These are phyloP conservation scores for Aureobasidium sp. DNA, from an alignment of 2,329 filamentous ascomycete species.

Conservation along the genomic window DNA sequence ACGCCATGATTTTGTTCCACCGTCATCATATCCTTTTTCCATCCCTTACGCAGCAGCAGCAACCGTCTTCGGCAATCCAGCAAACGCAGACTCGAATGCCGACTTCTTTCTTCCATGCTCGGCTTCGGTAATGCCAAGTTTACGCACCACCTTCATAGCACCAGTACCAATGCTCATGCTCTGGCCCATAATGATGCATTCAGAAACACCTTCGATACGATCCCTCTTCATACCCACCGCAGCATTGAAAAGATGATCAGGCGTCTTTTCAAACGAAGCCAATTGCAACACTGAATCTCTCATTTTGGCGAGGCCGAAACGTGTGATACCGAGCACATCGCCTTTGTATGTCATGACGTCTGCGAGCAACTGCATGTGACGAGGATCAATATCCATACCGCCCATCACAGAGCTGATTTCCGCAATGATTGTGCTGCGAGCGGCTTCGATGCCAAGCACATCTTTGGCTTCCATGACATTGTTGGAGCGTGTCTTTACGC, in stretches of 20 bases:
- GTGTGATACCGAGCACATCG: conserved; percentile 90
- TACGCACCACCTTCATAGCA: conserved; percentile 78
- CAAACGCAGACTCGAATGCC: conserved; percentile 14
- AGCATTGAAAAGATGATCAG: conserved; percentile 93
- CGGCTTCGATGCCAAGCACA: conserved; percentile 90
- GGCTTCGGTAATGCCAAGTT: conserved; percentile 56
- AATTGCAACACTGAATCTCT: conserved; percentile 87
- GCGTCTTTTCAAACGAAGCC: conserved; percentile 97
- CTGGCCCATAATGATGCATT: conserved; percentile 98
- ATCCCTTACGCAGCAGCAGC: neutral
- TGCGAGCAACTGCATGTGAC: conserved; percentile 93
- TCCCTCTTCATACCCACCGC: conserved; percentile 88
- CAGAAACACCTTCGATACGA: conserved; percentile 82
- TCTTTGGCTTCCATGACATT: conserved; percentile 82
- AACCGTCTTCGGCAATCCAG: neutral
- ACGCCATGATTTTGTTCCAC: too few species aligned
- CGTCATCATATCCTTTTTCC: too few species aligned
- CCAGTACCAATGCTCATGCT: conserved; percentile 87
- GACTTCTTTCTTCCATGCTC: conserved; percentile 26
- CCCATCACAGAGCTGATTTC: conserved; percentile 89
- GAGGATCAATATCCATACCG: conserved; percentile 90
- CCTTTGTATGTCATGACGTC: conserved; percentile 99
- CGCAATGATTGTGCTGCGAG: conserved; percentile 74
- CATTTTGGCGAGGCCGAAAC: conserved; percentile 95
- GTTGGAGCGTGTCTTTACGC: conserved; percentile 66